Evolutionary conservation across 495 filamentous ascomycete species (phyloP), one percentile per base, ranked within the genome.

Genomic region (Xylaria longipes): DNA sequence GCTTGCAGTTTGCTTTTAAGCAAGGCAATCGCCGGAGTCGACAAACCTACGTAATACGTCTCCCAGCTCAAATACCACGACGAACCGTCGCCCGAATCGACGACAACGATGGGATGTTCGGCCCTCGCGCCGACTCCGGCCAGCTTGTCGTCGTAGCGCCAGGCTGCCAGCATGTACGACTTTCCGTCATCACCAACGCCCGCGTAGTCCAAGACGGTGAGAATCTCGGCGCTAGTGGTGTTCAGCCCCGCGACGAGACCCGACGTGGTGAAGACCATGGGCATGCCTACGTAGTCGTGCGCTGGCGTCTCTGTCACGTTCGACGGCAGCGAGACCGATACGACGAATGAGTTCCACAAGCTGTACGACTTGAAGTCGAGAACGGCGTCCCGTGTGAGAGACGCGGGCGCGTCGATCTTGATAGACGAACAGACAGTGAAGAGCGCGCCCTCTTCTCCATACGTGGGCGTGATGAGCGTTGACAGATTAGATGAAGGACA

Each of bases 391-490:
- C 73, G 71, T 29, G 71, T 68, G 54, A 68, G 22, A 3, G 52
- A 41, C 1, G 71, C 69, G 29, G 57, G n/a, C 1, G 73, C 68
- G 54, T 66, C 37, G 71, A 80, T 75, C 12, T 64, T n/a, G 31
- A 76, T 63, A 9, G 77, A 64, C 3, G 75, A 62, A 56, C 77
- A 80, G 33, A 77, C 71, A 22, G 77, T 77, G 66, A 79, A 80
- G 41, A 80, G 64, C 3, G 73, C 77, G 43, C 69, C 75, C 7
- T 68, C 31, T 5, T 72, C 71, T 43, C 78, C 78, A 58, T 80
- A 80, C 3, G 72, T 79, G 7, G 76, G 77, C 2, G 74, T 79
- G 4, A 57, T 54, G 15, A 78, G 46, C 37, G 73, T 78, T 57
- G 70, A 56, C 2, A 29, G 54, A 1, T 20, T 17, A 6, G 68